phyloP scores from a whole-genome alignment of 306 rosid species.

The Inga laurina region DNA sequence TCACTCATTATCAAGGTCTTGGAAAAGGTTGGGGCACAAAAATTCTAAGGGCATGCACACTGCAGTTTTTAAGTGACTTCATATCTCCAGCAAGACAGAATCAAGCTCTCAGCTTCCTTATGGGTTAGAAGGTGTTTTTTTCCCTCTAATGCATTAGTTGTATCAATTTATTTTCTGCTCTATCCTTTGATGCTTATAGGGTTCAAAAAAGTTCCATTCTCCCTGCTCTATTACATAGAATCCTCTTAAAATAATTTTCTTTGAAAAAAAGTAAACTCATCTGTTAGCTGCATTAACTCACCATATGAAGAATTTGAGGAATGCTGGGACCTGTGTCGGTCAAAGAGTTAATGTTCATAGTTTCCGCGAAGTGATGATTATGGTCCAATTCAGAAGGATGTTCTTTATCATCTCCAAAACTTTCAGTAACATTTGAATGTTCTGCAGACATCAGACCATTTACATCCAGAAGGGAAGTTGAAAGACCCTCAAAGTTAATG shows the following conservation, averaged over 20 bases:
- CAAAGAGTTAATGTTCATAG: constrained; percentile 48
- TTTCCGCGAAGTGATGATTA: constrained; percentile 50
- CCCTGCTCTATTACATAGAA: constrained; percentile 2
- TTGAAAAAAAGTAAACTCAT: background rate
- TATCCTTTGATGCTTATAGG: constrained; percentile 4
- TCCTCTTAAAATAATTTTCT: background rate
- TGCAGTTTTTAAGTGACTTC: background rate
- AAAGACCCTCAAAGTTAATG: constrained; percentile 58
- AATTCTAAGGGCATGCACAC: background rate
- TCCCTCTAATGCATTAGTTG: background rate
- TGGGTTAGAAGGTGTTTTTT: background rate
- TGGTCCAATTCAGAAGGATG: constrained; percentile 55
- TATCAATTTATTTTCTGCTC: constrained; percentile 12
- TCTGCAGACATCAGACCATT: constrained; percentile 54
- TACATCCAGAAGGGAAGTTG: constrained; percentile 44
- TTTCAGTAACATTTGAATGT: constrained; percentile 54
- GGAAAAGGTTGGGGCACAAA: constrained; percentile 5
- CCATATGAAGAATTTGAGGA: constrained; percentile 93
- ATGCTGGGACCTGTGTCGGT: constrained; percentile 81
- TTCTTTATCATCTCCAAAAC: constrained; percentile 49
- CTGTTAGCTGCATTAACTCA: constrained; percentile 50
- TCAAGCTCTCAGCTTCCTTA: constrained; percentile 4
- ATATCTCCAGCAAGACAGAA: background rate
- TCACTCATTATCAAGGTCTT: constrained; percentile 15
- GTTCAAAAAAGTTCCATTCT: constrained; percentile 1